Base-by-base conservation (phyloP, 2,329 filamentous ascomycete genomes). In the Aspergillus hiratsukae region DNA sequence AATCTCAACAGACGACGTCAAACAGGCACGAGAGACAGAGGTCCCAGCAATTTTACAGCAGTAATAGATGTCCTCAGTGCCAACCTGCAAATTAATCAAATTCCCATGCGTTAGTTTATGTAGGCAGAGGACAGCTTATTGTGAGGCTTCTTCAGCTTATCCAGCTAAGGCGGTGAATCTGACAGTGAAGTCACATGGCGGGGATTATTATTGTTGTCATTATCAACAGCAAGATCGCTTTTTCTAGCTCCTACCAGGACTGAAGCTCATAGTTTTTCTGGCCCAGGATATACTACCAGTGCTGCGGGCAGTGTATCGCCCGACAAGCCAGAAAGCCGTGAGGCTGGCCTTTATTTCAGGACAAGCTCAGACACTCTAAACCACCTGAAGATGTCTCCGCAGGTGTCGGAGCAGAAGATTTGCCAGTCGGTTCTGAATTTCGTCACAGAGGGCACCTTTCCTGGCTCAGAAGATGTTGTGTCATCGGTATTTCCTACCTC, bases 341-440 rank as follows among this genome's bases (percentile, higher is more conserved):
- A 25, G 28, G 19, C 23, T 29, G 35, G 21, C 8, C 35, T 41
- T 23, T n/a, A 37, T 37, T n/a, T 37, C 31, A 37, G 14, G 14
- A 17, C 31, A 37, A 9, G 9, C 14, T 40, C 6, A 11, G 19
- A 9, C 7, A 46, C 49, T 23, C 28, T 54, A 52, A 53, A 61
- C 48, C 49, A 57, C 49, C 31, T 7, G 56, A 60, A 31, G 27
- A 74, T 72, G 71, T 55, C 66, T 57, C 57, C 63, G 73, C 78
- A 74, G 64, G 71, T 55, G 50, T 61, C 75, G 60, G 72, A 72
- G 61, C 59, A 69, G 28, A 66, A 72, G 51, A 72, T 87, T 53
- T 83, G 83, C 61, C 78, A 82, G 58, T 84, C 85, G 4, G 75
- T 91, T 45, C 82, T 90, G 55, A 77, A 84, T 58, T 89, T 87